Evolutionary conservation across 768 basidiomycete genomes (phyloP).

Genomic region (Pleurotus citrinopileatus): DNA sequence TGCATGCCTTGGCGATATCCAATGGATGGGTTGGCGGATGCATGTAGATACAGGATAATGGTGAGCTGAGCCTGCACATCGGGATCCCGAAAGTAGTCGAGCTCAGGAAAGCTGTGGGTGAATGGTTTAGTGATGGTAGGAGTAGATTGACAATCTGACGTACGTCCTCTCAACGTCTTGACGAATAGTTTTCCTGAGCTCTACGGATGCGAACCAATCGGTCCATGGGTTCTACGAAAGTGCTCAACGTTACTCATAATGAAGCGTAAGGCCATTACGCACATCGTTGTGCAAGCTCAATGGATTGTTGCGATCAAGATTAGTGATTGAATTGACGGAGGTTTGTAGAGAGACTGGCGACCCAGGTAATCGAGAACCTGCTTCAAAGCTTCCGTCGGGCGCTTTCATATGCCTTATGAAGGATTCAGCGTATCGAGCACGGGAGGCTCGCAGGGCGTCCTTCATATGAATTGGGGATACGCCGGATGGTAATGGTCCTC

Average conservation of each 20-base stretch:
- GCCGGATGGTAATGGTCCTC: constrained; percentile 58
- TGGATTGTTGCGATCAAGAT: constrained; percentile 76
- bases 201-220: constrained; percentile 87
- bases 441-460: constrained; percentile 43
- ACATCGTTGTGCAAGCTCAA: constrained; percentile 79
- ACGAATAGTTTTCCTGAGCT: constrained; percentile 82
- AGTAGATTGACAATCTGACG: constrained; percentile 26
- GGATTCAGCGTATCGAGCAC: constrained; percentile 55
- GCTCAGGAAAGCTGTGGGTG: constrained; percentile 88
- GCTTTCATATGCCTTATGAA: constrained; percentile 73
- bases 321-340: constrained; percentile 26
- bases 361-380: constrained; percentile 46
- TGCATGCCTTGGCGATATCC: constrained; percentile 99
- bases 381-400: constrained; percentile 83
- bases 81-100: constrained; percentile 79
- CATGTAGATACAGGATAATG: constrained; percentile 85
- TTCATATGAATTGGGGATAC: constrained; percentile 31
- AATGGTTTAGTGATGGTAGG: constrained; percentile 10
- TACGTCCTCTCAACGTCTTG: constrained; percentile 97
- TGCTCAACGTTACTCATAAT: constrained; percentile 4
- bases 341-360: constrained; percentile 30
- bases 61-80: constrained; percentile 78
- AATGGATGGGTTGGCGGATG: constrained; percentile 72
- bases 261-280: constrained; percentile 13
- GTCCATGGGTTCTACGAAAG: constrained; percentile 87